Base-by-base conservation (phyloP, 345 rosid species). In the Lepidium africanum region DNA sequence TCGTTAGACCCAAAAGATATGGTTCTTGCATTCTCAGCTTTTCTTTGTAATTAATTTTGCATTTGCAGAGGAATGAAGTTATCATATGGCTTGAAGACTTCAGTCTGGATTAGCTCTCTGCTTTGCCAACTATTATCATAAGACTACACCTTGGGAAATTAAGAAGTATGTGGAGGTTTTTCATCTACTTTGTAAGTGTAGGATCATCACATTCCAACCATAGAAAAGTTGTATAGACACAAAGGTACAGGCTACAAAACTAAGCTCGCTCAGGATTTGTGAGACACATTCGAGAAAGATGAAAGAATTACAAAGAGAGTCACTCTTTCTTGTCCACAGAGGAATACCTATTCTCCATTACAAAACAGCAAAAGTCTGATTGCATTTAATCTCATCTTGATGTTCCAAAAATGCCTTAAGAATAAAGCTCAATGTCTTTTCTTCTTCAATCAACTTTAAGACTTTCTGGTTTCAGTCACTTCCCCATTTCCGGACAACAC, bases 401-500 rank as follows among this genome's bases (percentile, higher is more conserved):
- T 57, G 53, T 57, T 56, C 47, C 9, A 54, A 32, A 6, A 41
- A 25, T 4, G 33, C 33, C 33, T 30, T 30, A 30, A 30, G 1
- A 30, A 30, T 30, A 5, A 36, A 6, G 16, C 55, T 46, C 43
- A n/a, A 25, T 36, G 14, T n/a, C 42, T 19, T 11, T 11, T 41
- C 21, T 30, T 52, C 52, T 66, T 27, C 51, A 53, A 13, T 41
- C 41, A 11, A 32, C 10, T 40, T 39, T 16, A 9, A 9, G 14
- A 47, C 7, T 39, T 3, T 30, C 33, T 10, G 41, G 61, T 40
- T 53, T 87, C 69, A 92, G 67, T 77, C 75, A 37, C 84, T 87
- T 75, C 92, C 96, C 94, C 96, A 92, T 81, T 92, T 92, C 62
- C 79, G 85, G 53, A 84, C 38, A 52, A 89, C 91, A 65, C 73